phyloP scores from a whole-genome alignment of 2,329 filamentous ascomycete species.

The Diaporthe caulivora region DNA sequence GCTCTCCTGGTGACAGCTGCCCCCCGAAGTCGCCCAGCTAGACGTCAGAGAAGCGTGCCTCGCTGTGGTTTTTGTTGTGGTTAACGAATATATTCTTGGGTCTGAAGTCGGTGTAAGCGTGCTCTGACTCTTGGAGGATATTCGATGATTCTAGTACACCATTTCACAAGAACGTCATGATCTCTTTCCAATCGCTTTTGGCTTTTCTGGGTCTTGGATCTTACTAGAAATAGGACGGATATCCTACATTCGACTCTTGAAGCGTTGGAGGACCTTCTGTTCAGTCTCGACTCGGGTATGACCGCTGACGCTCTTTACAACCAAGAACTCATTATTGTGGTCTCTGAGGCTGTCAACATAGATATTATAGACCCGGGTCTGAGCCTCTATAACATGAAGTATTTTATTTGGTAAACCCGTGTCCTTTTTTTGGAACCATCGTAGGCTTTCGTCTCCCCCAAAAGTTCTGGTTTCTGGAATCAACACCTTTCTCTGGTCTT shows the following conservation, averaged over 20 bases:
- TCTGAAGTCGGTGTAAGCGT: slow-evolving; percentile 46
- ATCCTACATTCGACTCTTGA: slow-evolving; percentile 7
- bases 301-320: slow-evolving; percentile 30
- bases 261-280: slow-evolving; percentile 16
- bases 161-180: slow-evolving; percentile 45
- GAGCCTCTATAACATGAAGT: too few relatives aligned
- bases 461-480: too few relatives aligned
- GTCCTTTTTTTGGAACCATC: too few relatives aligned
- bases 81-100: slow-evolving; percentile 46
- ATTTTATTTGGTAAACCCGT: too few relatives aligned
- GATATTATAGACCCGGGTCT: too few relatives aligned
- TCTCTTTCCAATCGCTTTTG: slow-evolving; percentile 41
- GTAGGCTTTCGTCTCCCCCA: too few relatives aligned
- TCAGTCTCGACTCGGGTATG: slow-evolving; percentile 26
- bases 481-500: too few relatives aligned
- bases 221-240: slow-evolving; percentile 28
- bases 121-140: slow-evolving; percentile 43
- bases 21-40: slow-evolving; percentile 46
- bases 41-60: slow-evolving; percentile 43
- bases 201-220: slow-evolving; percentile 18
- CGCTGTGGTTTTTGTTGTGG: slow-evolving; percentile 33
- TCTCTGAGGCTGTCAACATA: background rate
- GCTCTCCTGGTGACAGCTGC: slow-evolving; percentile 23
- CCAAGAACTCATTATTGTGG: background rate
- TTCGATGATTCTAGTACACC: slow-evolving; percentile 43